Percentiles rank a stretch among this genome's conserved stretches.
phyloP scores from a whole-genome alignment of 768 basidiomycete genomes.

The Tulasnella sp. region DNA sequence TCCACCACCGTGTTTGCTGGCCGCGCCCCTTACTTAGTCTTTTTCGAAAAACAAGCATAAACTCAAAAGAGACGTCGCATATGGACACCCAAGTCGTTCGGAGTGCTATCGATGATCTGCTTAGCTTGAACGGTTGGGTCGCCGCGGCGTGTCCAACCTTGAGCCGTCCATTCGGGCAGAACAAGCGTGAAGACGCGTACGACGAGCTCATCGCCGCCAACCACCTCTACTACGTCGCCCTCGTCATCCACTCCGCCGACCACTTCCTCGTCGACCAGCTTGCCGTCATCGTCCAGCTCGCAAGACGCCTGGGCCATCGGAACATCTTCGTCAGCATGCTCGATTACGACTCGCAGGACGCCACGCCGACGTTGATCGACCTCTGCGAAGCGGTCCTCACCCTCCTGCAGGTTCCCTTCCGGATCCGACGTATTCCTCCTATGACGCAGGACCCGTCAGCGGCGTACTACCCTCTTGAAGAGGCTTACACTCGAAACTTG shows the following conservation, averaged over 20 bases:
- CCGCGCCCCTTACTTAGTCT: background rate
- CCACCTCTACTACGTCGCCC: constrained; percentile 87
- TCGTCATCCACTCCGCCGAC: constrained; percentile 95
- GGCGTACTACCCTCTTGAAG: constrained; percentile 93
- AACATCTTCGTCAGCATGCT: constrained; percentile 97
- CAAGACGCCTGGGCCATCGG: constrained; percentile 76
- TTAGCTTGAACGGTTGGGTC: constrained; percentile 98
- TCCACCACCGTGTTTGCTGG: background rate
- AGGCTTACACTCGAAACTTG: constrained; percentile 88
- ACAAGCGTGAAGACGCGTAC: constrained; percentile 76
- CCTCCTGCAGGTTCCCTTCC: constrained; percentile 84
- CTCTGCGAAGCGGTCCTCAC: constrained; percentile 93
- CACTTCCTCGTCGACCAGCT: constrained; percentile 99
- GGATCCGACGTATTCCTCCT: constrained; percentile 82
- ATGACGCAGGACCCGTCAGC: constrained; percentile 86
- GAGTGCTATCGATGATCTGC: constrained; percentile 81
- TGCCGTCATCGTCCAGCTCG: constrained; percentile 94
- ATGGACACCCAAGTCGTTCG: constrained; percentile 87
- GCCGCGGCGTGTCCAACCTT: constrained; percentile 91
- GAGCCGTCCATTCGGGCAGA: constrained; percentile 88
- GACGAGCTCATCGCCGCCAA: constrained; percentile 79
- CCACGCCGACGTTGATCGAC: constrained; percentile 89
- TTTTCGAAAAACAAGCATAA: constrained; percentile 53
- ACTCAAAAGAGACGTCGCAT: constrained; percentile 72
- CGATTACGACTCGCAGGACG: constrained; percentile 92